phyloP scores from a whole-genome alignment of 345 rosid species.

The Lumnitzera littorea region DNA sequence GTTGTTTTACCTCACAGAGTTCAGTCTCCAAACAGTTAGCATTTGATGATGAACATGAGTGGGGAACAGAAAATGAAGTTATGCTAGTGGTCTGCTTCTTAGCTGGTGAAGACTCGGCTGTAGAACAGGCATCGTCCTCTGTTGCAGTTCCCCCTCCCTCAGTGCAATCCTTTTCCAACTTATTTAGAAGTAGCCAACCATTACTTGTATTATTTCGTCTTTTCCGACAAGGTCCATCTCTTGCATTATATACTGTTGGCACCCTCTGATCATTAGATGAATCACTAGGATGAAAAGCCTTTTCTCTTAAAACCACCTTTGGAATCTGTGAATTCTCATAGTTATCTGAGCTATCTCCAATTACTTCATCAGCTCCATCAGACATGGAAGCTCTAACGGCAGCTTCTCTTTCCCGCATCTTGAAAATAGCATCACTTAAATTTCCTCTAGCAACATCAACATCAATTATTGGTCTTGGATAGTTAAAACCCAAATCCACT shows the following conservation, averaged over 20 bases:
- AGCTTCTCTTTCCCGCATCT: conserved; percentile 72
- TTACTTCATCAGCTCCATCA: conserved; percentile 41
- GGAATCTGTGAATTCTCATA: conserved; percentile 25
- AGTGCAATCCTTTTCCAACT: conserved; percentile 1
- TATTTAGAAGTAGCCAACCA: conserved; percentile 6
- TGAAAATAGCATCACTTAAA: conserved; percentile 60
- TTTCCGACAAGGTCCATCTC: conserved; percentile 32
- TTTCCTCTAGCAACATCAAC: conserved; percentile 57
- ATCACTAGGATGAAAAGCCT: conserved; percentile 27
- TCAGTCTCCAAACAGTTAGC: conserved; percentile 15
- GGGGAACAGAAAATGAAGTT: conserved; percentile 57
- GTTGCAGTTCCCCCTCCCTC: conserved; percentile 23
- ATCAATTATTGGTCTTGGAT: conserved; percentile 65
- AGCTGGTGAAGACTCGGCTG: conserved; percentile 64
- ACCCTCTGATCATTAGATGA: conserved; percentile 84
- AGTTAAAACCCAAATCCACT: conserved; percentile 61
- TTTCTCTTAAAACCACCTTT: conserved; percentile 31
- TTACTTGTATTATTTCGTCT: conserved; percentile 35
- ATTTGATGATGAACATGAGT: conserved; percentile 39
- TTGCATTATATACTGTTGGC: conserved; percentile 33
- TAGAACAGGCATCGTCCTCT: conserved; percentile 54
- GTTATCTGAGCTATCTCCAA: conserved; percentile 55
- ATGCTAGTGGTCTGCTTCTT: conserved; percentile 37
- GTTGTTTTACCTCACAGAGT: neutral
- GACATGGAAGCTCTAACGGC: conserved; percentile 35